Base-by-base conservation (phyloP, 768 basidiomycete genomes). In the Brasilioporus rufonigricans region DNA sequence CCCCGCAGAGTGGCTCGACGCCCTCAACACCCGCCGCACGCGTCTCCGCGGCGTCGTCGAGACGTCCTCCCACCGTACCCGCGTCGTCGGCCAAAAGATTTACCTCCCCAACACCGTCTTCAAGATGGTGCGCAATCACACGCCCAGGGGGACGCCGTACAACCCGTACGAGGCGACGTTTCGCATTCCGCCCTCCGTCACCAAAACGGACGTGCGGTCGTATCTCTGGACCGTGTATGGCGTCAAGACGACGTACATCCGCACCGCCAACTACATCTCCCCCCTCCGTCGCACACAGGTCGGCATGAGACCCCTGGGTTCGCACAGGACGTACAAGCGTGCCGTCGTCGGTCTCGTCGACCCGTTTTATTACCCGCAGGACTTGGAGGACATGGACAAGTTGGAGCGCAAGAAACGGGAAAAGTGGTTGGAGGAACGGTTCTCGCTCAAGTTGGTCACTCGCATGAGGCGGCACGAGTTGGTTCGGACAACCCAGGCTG, bases 111-210 rank as follows among this genome's bases (percentile, higher is more conserved):
- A 98, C 71, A 78, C 88, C 67, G 71, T 89, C 57, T 87, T 96
- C 71, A 80, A 82, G 53, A 78, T 98, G 53, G 84, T 95, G 41
- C 84, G 91, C 23, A 98, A 98, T 69, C 74, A 86, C 61, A 93
- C 92, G 0, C 84, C 80, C 0, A 71, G 74, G 3, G 90, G 87
- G 1, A 75, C 89, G 61, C 78, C 92, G 1, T 98, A 98, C 77
- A 95, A 98, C 58, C 93, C 94, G 1, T 93, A 88, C 76, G 88
- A 93, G 70, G 94, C 93, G 10, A 98, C 94, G 3, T 96, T 98
- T 76, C 90, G 92, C 52, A 79, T 96, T 38, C 89, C 93, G n/a
- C 82, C 84, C 58, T 87, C 84, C 40, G 78, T 95, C 72, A 97
- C 93, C 40, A 98, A 98, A 74, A 91, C 88, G 53, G 94, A 98